Evolutionary conservation across 768 basidiomycete species (phyloP).

Genomic region (Pisolithus microcarpus): DNA sequence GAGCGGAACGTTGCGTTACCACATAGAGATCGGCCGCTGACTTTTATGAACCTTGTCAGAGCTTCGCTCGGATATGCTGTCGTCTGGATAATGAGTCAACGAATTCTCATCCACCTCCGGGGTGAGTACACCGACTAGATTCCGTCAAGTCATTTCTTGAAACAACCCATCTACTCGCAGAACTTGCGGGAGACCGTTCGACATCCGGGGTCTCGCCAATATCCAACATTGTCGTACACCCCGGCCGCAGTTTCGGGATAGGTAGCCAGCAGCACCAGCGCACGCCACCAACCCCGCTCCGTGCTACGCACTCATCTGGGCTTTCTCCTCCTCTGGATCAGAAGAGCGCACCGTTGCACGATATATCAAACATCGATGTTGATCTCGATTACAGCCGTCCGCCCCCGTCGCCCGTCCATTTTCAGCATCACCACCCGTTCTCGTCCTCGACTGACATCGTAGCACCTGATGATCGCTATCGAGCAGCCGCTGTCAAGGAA

Average conservation of each 20-base stretch:
- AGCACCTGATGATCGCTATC: neutral
- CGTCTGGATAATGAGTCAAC: conserved; percentile 32
- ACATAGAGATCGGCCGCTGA: neutral
- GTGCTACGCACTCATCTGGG: neutral
- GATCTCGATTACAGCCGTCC: neutral
- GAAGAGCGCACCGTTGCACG: neutral
- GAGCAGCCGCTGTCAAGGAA: neutral
- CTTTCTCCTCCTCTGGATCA: neutral
- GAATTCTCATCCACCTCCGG: conserved; percentile 28
- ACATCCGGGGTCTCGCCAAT: neutral
- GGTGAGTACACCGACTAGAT: conserved; percentile 13
- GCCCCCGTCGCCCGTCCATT: neutral
- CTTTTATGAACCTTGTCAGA: conserved; percentile 10
- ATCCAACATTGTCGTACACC: neutral
- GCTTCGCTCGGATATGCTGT: conserved; percentile 27
- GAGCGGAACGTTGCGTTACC: neutral
- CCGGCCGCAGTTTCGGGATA: neutral
- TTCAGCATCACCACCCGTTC: neutral
- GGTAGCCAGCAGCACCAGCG: neutral
- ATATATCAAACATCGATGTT: neutral
- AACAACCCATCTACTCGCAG: neutral
- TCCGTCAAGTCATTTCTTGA: neutral
- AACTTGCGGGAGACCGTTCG: neutral
- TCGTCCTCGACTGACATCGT: neutral
- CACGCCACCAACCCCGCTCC: neutral